Evolutionary conservation across 2,329 filamentous ascomycete species (phyloP).

Genomic region (Pleoardoris graminearum): DNA sequence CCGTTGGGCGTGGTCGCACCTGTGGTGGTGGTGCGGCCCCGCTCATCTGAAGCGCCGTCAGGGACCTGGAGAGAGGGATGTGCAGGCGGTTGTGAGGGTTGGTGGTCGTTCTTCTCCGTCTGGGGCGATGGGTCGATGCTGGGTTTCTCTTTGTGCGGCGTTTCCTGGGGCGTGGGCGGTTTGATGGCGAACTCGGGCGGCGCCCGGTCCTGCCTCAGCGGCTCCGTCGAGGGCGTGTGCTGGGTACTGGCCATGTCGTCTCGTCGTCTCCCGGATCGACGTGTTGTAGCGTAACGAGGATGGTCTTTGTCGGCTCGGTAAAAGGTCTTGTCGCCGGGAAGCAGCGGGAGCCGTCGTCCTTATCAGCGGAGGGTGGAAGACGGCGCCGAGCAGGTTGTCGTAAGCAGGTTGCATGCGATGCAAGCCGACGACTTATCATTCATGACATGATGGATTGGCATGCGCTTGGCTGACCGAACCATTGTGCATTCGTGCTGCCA

Average conservation of each 20-base stretch:
- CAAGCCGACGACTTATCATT: not conserved
- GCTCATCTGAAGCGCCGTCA: slow-evolving; percentile 12
- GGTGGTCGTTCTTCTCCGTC: not conserved
- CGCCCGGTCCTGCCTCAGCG: slow-evolving; percentile 18
- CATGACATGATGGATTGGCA: too few species aligned
- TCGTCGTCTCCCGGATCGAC: not conserved
- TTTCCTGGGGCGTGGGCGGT: slow-evolving; percentile 19
- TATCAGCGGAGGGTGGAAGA: slow-evolving; percentile 11
- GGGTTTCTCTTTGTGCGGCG: not conserved
- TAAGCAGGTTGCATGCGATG: slow-evolving; percentile 18
- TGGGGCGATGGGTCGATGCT: not conserved
- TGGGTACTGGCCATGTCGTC: slow-evolving; percentile 28
- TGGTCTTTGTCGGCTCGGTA: too few species aligned
- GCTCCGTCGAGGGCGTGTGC: slow-evolving; percentile 36
- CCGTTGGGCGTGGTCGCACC: not conserved
- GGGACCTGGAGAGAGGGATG: slow-evolving; percentile 26
- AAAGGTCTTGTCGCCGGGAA: slow-evolving; percentile 29
- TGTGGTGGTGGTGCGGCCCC: not conserved
- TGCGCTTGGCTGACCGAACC: slow-evolving; percentile 10
- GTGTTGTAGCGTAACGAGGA: too few species aligned
- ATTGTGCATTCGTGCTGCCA: slow-evolving; percentile 6
- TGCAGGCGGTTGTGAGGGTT: slow-evolving; percentile 8
- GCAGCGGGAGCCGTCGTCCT: slow-evolving; percentile 25
- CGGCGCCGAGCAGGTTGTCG: slow-evolving; percentile 2
- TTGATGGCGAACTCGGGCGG: slow-evolving; percentile 1